Base-by-base conservation (phyloP, 352 stramenopile species). In the Phytophthora cactorum region DNA sequence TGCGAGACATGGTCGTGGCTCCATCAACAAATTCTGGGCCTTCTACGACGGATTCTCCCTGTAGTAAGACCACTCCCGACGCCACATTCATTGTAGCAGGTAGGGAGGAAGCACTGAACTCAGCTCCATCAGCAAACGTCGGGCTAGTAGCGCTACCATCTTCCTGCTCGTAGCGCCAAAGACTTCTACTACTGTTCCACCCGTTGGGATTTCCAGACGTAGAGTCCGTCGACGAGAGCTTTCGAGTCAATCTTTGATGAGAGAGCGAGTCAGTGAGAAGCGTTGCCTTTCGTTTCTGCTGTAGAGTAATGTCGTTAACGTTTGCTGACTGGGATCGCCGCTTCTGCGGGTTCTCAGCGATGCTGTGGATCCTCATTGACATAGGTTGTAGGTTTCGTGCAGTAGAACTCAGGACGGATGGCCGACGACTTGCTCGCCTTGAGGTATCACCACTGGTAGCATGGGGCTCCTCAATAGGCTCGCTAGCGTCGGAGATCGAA, bases 1-100 rank as follows among this genome's bases (percentile, higher is more conserved):
- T 91, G n/a, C 71, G 70, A 27, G 83, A 91, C 83, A 91, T 91
- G 2, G 72, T 89, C 31, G 68, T 70, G 5, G 72, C 32, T 17
- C 66, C 73, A 14, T 88, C 79, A 0, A 77, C 55, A 25, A 66
- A 77, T 15, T 81, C 66, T 0, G 83, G 79, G 0, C 83, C 83
- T 57, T 85, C 73, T 0, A 81, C 17, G 2, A 78, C 52, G 2
- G 60, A 56, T 8, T 89, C 83, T 4, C 81, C 83, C 15, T 86
- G 72, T 1, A 63, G 63, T 1, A 89, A 61, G 15, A 69, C 66
- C 0, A 90, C 83, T 0, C 81, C 83, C 1, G 79, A 72, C 0
- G 74, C 63, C 1, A 91, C 63, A 39, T 17, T 67, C 22, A 82
- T 82, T 1, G 65, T 70, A 6, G 61, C 51, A 0, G 71, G 62